These are phyloP conservation scores for Geotrichum carabidarum DNA, from an alignment of 1,139 yeast genomes.

Conservation along the genomic window DNA sequence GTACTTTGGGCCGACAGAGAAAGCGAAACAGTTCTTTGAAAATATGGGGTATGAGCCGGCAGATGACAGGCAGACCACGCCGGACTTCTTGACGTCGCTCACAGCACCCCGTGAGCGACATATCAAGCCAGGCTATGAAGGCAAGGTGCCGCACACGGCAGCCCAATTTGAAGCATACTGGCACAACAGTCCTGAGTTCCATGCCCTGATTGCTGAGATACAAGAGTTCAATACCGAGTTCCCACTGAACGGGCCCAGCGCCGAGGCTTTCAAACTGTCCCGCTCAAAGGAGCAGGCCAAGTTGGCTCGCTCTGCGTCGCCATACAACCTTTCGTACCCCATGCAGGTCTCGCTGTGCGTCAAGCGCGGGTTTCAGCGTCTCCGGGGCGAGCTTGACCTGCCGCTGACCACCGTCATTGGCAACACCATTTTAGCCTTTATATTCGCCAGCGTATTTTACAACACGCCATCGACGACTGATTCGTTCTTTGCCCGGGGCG, in stretches of 20 bases:
- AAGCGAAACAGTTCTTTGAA: slow-evolving; percentile 56
- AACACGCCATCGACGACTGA: slow-evolving; percentile 48
- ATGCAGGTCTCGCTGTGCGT: slow-evolving; percentile 62
- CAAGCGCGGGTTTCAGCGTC: slow-evolving; percentile 58
- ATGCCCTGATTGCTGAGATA: slow-evolving; percentile 40
- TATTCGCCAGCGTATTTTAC: slow-evolving; percentile 71
- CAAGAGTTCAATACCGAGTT: slow-evolving; percentile 36
- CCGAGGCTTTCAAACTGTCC: slow-evolving; percentile 43
- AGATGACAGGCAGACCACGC: slow-evolving; percentile 68
- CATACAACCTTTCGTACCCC: slow-evolving; percentile 59
- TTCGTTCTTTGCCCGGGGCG: slow-evolving; percentile 63
- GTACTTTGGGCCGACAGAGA: slow-evolving; percentile 57
- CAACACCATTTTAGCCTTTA: slow-evolving; percentile 63
- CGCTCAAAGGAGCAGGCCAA: slow-evolving; percentile 53
- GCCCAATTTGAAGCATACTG: slow-evolving; percentile 63
- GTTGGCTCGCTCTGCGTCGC: slow-evolving; percentile 48
- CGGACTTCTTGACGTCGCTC: slow-evolving; percentile 76
- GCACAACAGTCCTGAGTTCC: slow-evolving; percentile 53
- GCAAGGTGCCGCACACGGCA: slow-evolving; percentile 61
- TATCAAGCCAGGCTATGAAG: slow-evolving; percentile 52
- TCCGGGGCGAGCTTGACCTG: slow-evolving; percentile 61
- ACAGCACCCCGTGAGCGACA: slow-evolving; percentile 69
- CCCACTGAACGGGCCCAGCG: slow-evolving; percentile 28
- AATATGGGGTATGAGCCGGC: slow-evolving; percentile 71
- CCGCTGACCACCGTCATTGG: slow-evolving; percentile 56